These are phyloP conservation scores for Rhypophila decipiens DNA, from an alignment of 495 filamentous ascomycete species.

Conservation along the genomic window DNA sequence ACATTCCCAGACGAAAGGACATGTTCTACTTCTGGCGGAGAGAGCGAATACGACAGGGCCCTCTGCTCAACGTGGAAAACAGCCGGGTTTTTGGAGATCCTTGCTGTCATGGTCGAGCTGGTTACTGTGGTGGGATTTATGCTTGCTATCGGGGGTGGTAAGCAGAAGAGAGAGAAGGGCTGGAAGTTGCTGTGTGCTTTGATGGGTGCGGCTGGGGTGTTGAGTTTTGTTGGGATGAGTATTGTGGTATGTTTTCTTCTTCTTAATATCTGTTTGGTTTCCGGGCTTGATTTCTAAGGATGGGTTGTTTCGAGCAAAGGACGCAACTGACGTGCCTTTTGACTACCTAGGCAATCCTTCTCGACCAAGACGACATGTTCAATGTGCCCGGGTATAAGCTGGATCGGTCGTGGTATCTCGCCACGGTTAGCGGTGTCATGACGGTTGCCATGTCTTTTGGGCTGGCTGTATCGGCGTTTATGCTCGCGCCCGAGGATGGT, in stretches of 20 bases:
- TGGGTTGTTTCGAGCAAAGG: not conserved
- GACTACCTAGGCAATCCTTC: conserved; percentile 63
- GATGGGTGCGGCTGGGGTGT: conserved; percentile 51
- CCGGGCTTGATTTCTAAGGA: not conserved
- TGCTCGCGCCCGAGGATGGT: conserved; percentile 74
- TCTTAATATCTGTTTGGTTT: conserved; percentile 5
- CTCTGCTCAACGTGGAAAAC: conserved; percentile 92
- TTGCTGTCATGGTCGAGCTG: conserved; percentile 69
- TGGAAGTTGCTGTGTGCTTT: conserved; percentile 68
- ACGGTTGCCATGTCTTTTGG: conserved; percentile 54
- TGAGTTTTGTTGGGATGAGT: conserved; percentile 65
- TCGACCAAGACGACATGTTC: conserved; percentile 80
- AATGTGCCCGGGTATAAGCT: conserved; percentile 74
- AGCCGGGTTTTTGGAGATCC: conserved; percentile 78
- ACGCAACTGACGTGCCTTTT: not conserved
- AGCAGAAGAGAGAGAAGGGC: conserved; percentile 63
- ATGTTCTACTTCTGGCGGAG: conserved; percentile 45
- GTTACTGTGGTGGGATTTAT: conserved; percentile 68
- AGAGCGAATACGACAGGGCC: conserved; percentile 61
- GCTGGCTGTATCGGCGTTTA: conserved; percentile 55
- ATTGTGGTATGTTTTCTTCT: conserved; percentile 62
- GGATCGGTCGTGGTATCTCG: conserved; percentile 70
- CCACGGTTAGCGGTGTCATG: conserved; percentile 65
- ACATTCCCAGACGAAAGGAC: conserved; percentile 39
- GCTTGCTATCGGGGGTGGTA: conserved; percentile 69